A percentile compares a stretch with the other conserved stretches of the same genome.
phyloP scores from a whole-genome alignment of 2,329 filamentous ascomycete species.

The Aureobasidium vineae region DNA sequence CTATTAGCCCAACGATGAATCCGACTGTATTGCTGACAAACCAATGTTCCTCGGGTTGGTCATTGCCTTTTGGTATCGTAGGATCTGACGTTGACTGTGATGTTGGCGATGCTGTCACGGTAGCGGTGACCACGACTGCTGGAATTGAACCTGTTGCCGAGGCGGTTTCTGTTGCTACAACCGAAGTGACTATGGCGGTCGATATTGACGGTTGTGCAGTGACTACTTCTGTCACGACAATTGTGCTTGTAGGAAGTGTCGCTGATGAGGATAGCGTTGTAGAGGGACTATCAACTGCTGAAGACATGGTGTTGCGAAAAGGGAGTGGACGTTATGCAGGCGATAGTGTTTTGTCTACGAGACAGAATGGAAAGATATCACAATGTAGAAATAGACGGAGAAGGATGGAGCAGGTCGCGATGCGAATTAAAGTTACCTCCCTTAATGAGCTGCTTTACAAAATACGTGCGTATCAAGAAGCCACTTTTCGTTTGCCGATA shows the following conservation, averaged over 20 bases:
- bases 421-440: neutral
- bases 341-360: neutral
- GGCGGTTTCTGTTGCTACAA: neutral
- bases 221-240: neutral
- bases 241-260: neutral
- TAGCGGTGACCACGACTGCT: neutral
- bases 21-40: neutral
- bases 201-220: neutral
- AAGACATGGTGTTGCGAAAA: neutral
- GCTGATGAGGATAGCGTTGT: neutral
- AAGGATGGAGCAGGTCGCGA: neutral
- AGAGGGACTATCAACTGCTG: neutral
- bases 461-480: neutral
- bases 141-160: neutral
- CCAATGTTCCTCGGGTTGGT: neutral
- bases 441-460: neutral
- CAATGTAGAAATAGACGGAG: neutral
- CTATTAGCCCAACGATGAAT: neutral
- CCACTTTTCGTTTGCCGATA: neutral
- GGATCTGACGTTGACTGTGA: neutral
- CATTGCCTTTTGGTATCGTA: too few species aligned
- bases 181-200: neutral
- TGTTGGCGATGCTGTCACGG: neutral
- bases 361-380: neutral
- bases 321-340: neutral